phyloP scores from a whole-genome alignment of 352 stramenopile genomes.

The Pseudoperonospora humuli region DNA sequence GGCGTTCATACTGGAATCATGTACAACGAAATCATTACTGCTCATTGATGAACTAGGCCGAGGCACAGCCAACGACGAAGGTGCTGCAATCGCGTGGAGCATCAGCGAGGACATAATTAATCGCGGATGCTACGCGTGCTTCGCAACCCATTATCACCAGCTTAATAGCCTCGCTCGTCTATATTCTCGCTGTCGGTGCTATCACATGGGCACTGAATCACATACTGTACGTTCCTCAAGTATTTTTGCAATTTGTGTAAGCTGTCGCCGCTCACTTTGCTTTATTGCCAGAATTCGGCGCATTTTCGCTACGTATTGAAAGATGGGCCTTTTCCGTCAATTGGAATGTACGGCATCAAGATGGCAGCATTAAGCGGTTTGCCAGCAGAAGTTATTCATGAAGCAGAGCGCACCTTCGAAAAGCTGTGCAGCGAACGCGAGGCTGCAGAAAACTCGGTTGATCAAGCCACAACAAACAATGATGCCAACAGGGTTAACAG shows the following conservation, averaged over 20 bases:
- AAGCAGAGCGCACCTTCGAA: conserved; percentile 44
- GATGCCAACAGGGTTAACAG: conserved; percentile 22
- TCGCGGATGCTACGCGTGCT: conserved; percentile 69
- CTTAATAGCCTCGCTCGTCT: conserved; percentile 54
- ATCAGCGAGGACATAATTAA: conserved; percentile 78
- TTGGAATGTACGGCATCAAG: conserved; percentile 77
- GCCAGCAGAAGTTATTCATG: conserved; percentile 46
- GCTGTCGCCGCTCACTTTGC: not conserved
- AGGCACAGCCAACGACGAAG: conserved; percentile 86
- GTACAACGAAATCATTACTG: conserved; percentile 63
- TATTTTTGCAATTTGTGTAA: not conserved
- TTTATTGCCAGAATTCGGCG: conserved; percentile 32
- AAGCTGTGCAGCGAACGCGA: conserved; percentile 22
- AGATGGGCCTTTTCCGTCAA: conserved; percentile 48
- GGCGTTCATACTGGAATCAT: conserved; percentile 77
- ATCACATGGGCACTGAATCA: conserved; percentile 50
- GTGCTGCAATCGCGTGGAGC: conserved; percentile 84
- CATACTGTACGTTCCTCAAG: conserved; percentile 29
- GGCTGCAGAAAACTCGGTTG: conserved; percentile 3
- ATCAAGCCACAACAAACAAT: conserved; percentile 5
- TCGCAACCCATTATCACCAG: conserved; percentile 87
- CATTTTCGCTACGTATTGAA: conserved; percentile 61
- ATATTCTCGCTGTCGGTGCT: conserved; percentile 61
- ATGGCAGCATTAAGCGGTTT: conserved; percentile 70
- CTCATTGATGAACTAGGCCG: conserved; percentile 89